These are phyloP conservation scores for sunflower (Helianthus annuus) DNA, from an alignment of 129 eudicot species.

Conservation along the genomic window DNA sequence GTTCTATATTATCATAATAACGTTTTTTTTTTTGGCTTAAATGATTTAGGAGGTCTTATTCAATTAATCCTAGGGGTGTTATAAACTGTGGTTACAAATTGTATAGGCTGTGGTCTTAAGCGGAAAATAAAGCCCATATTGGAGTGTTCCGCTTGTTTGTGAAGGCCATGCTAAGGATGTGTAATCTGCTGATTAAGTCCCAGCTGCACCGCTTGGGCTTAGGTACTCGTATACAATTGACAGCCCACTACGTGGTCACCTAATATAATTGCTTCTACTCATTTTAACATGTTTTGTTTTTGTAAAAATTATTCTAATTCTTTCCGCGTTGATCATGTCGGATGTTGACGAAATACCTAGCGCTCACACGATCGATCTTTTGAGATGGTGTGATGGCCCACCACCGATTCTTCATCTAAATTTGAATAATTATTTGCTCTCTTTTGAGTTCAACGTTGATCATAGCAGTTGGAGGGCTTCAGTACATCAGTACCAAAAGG, in stretches of 20 bases:
- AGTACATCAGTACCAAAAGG: conserved; percentile 55
- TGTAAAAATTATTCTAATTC: too few species aligned
- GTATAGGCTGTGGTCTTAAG: too few species aligned
- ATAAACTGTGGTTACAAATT: not conserved
- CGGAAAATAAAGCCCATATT: too few species aligned
- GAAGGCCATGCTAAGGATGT: too few species aligned
- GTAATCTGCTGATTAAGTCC: too few species aligned
- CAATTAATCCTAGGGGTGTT: not conserved
- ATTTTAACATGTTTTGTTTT: too few species aligned
- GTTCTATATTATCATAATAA: not conserved
- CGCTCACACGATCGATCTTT: conserved; percentile 61
- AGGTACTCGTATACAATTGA: too few species aligned
- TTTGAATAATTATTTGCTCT: conserved; percentile 57
- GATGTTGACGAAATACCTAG: conserved; percentile 84
- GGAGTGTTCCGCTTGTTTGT: too few species aligned
- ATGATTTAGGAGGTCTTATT: not conserved
- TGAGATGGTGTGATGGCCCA: conserved; percentile 73
- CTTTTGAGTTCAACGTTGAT: conserved; percentile 52
- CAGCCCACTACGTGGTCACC: too few species aligned
- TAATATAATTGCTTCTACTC: too few species aligned
- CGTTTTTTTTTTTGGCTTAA: not conserved
- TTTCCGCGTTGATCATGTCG: conserved; percentile 52
- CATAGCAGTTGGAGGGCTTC: conserved; percentile 74
- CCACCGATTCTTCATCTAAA: conserved; percentile 64
- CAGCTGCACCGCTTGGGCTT: too few species aligned